phyloP scores from a whole-genome alignment of 495 filamentous ascomycete species.

The Xylaria flabelliformis region DNA sequence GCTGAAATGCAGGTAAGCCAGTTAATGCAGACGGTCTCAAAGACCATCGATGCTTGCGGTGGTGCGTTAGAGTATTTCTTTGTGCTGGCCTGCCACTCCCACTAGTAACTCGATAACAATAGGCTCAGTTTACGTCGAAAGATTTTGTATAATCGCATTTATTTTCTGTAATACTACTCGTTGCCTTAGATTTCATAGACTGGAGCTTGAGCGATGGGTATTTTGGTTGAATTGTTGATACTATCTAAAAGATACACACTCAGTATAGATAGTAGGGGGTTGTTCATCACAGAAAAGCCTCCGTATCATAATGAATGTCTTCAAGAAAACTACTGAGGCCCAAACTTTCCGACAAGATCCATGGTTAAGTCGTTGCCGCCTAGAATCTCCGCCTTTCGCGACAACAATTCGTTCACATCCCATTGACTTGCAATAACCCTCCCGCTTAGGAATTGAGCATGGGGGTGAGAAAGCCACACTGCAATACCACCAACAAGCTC shows the following conservation, averaged over 20 bases:
- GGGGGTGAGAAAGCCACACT: slow-evolving; percentile 48
- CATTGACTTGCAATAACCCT: slow-evolving; percentile 51
- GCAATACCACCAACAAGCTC: slow-evolving; percentile 47
- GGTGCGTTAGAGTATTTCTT: neutral
- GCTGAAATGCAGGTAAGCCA: neutral
- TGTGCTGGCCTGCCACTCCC: neutral
- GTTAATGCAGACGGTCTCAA: neutral
- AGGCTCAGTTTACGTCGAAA: neutral
- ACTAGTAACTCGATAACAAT: neutral
- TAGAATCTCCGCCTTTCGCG: slow-evolving; percentile 50
- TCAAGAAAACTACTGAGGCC: slow-evolving; percentile 34
- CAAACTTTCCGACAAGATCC: slow-evolving; percentile 32
- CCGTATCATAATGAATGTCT: neutral
- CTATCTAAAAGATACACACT: too few species aligned
- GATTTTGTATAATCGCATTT: neutral
- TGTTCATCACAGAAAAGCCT: neutral
- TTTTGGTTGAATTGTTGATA: too few species aligned
- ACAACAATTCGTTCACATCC: slow-evolving; percentile 53
- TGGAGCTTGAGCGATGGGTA: too few species aligned
- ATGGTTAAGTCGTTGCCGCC: slow-evolving; percentile 41
- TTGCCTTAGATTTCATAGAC: too few species aligned
- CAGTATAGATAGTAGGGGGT: too few species aligned
- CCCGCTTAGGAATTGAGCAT: slow-evolving; percentile 51
- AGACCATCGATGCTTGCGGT: slow-evolving; percentile 12
- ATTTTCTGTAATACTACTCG: too few species aligned